These are phyloP conservation scores for Carallia pectinifolia DNA, from an alignment of 345 rosid genomes.

Conservation along the genomic window DNA sequence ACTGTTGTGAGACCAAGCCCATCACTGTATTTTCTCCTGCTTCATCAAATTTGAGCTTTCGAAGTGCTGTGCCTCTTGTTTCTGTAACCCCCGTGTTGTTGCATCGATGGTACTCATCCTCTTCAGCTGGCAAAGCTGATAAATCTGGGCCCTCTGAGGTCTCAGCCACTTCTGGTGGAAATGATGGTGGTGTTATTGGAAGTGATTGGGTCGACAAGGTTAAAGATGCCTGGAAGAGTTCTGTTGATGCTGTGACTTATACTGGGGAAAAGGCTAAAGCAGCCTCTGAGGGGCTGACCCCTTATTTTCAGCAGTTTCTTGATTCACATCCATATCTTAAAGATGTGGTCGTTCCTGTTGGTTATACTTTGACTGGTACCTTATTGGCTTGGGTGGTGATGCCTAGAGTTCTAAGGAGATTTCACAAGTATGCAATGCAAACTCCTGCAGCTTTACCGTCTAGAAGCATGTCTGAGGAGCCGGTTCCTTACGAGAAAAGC, in stretches of 20 bases:
- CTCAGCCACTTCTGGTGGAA: slow-evolving; percentile 39
- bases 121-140: slow-evolving; percentile 51
- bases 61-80: slow-evolving; percentile 27
- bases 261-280: slow-evolving; percentile 59
- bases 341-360: slow-evolving; percentile 55
- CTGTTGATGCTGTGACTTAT: slow-evolving; percentile 42
- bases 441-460: slow-evolving; percentile 55
- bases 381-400: slow-evolving; percentile 80
- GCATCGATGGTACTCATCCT: slow-evolving; percentile 33
- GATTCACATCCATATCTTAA: slow-evolving; percentile 68
- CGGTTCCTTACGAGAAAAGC: slow-evolving; percentile 73
- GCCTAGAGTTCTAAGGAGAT: slow-evolving; percentile 75
- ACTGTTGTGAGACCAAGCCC: slow-evolving; percentile 18
- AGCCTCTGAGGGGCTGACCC: slow-evolving; percentile 51
- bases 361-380: slow-evolving; percentile 53
- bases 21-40: slow-evolving; percentile 19
- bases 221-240: slow-evolving; percentile 50
- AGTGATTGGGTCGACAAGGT: slow-evolving; percentile 58
- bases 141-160: slow-evolving; percentile 24
- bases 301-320: slow-evolving; percentile 55
- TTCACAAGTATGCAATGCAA: slow-evolving; percentile 57
- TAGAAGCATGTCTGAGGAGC: slow-evolving; percentile 31
- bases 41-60: slow-evolving; percentile 16
- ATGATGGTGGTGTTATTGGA: slow-evolving; percentile 30
- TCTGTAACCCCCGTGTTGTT: slow-evolving; percentile 30